These are phyloP conservation scores for Mytilinidion resinicola DNA, from an alignment of 495 filamentous ascomycete genomes.

Conservation along the genomic window DNA sequence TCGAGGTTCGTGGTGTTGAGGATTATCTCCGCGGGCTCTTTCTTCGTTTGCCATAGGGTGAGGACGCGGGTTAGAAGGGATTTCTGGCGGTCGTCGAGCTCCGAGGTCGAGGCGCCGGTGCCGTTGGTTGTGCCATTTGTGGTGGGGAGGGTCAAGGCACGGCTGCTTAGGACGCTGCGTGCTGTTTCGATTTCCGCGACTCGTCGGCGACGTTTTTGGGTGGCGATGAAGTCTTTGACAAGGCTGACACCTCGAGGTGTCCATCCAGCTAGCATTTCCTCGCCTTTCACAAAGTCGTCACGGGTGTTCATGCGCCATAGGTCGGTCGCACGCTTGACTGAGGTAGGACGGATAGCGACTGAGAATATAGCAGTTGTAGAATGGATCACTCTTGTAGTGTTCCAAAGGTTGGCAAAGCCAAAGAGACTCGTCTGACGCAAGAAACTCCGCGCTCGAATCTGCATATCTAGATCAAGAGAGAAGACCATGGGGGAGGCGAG, in stretches of 20 bases:
- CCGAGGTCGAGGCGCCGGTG: not conserved
- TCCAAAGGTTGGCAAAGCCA: constrained; percentile 64
- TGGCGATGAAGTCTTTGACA: constrained; percentile 70
- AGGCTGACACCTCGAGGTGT: constrained; percentile 82
- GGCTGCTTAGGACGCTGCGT: constrained; percentile 55
- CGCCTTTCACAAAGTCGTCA: constrained; percentile 89
- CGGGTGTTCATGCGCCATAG: constrained; percentile 96
- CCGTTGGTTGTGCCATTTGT: constrained; percentile 1
- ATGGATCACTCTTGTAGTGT: constrained; percentile 75
- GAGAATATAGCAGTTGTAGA: constrained; percentile 81
- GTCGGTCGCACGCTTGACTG: constrained; percentile 84
- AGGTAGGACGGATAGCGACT: constrained; percentile 73
- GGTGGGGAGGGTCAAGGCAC: constrained; percentile 3
- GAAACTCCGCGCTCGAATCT: constrained; percentile 78
- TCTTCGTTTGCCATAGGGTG: constrained; percentile 69
- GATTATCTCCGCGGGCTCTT: constrained; percentile 65
- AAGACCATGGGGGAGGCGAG: constrained; percentile 79
- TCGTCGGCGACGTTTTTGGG: constrained; percentile 62
- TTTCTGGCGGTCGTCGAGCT: constrained; percentile 27
- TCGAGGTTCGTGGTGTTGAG: constrained; percentile 69
- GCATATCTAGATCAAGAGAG: constrained; percentile 67
- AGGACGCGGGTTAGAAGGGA: constrained; percentile 64
- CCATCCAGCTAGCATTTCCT: constrained; percentile 79
- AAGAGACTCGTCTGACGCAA: constrained; percentile 80
- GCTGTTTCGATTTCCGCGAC: constrained; percentile 75